A percentile compares a stretch with the other conserved stretches of the same genome.
Evolutionary conservation across 257 asterid genomes (phyloP).

Genomic region (Jaltomata sinuosa): DNA sequence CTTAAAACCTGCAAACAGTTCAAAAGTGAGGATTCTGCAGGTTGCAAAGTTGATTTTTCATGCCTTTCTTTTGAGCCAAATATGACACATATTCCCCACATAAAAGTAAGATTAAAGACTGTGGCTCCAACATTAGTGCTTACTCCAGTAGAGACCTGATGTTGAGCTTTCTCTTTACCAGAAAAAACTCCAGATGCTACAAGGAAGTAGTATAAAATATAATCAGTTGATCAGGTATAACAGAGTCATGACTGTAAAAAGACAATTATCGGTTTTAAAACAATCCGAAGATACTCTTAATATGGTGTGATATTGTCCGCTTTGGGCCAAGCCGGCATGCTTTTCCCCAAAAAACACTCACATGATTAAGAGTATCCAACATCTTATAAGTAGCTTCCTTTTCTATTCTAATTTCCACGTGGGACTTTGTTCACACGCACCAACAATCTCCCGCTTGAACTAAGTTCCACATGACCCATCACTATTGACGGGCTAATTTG

Average conservation of each 20-base stretch:
- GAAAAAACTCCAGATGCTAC: slow-evolving; percentile 35
- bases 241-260: background rate
- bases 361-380: background rate
- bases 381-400: background rate
- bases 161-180: slow-evolving; percentile 28
- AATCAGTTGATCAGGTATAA: background rate
- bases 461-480: background rate
- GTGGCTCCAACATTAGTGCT: slow-evolving; percentile 42
- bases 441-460: background rate
- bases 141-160: slow-evolving; percentile 34
- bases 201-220: background rate
- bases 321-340: accelerated
- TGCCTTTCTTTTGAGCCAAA: slow-evolving; percentile 18
- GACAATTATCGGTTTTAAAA: background rate
- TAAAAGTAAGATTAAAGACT: slow-evolving; percentile 34
- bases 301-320: background rate
- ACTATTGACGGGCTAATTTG: background rate
- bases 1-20: background rate
- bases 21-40: background rate
- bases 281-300: background rate
- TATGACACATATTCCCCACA: slow-evolving; percentile 41
- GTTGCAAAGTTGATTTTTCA: background rate
- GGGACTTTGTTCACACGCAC: background rate
- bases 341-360: background rate
- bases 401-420: background rate